Conservation (phyloP, 2,329 filamentous ascomycete genomes). For the Knoxdaviesia capensis region DNA sequence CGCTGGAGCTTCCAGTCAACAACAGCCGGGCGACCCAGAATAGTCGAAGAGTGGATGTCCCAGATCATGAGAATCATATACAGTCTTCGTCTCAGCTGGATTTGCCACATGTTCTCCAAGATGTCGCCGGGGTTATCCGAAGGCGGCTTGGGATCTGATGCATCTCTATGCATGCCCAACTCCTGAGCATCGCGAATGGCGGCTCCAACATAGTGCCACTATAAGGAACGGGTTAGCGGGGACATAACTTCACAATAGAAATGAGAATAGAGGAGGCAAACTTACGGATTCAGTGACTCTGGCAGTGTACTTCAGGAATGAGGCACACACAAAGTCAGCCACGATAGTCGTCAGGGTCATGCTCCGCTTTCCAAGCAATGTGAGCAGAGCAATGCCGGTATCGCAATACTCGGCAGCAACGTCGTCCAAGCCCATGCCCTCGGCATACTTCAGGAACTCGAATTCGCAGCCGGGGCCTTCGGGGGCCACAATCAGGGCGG, state of each 20-base stretch:
- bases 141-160: slow-evolving; percentile 26
- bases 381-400: slow-evolving; percentile 29
- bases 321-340: slow-evolving; percentile 33
- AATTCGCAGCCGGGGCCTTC: slow-evolving; percentile 25
- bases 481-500: slow-evolving; percentile 30
- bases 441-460: slow-evolving; percentile 35
- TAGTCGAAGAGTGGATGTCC: slow-evolving; percentile 31
- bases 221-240: slow-evolving; percentile 1
- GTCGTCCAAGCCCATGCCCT: slow-evolving; percentile 38
- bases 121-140: slow-evolving; percentile 24
- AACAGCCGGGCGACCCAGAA: slow-evolving; percentile 34
- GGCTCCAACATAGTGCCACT: slow-evolving; percentile 35
- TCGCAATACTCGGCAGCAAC: slow-evolving; percentile 41
- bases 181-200: slow-evolving; percentile 43
- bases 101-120: slow-evolving; percentile 35
- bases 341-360: slow-evolving; percentile 35
- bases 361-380: slow-evolving; percentile 33
- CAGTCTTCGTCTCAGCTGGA: slow-evolving; percentile 31
- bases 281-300: slow-evolving; percentile 35
- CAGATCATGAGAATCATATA: slow-evolving; percentile 33
- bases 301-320: slow-evolving; percentile 37
- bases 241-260: not conserved
- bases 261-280: slow-evolving; percentile 1
- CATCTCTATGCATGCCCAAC: slow-evolving; percentile 35
- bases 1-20: slow-evolving; percentile 26